A percentile compares a stretch with the other conserved stretches of the same genome.
These are phyloP conservation scores for Lichina pygmaea DNA, from an alignment of 495 filamentous ascomycete genomes.

Conservation along the genomic window DNA sequence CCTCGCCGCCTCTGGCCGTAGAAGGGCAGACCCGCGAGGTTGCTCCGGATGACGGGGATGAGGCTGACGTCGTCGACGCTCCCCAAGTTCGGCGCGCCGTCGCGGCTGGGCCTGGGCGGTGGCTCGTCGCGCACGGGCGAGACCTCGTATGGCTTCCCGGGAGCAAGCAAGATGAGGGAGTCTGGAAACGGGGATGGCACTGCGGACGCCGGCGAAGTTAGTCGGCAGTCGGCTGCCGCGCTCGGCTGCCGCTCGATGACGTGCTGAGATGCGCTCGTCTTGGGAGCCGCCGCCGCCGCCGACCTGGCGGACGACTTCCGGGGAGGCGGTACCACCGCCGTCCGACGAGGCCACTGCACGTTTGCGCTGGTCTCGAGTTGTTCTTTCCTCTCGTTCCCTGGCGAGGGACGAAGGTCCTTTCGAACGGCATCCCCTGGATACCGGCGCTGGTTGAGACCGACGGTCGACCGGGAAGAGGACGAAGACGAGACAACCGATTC, in stretches of 20 bases:
- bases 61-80: conserved; percentile 18
- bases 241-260: too few relatives aligned
- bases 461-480: conserved; percentile 10
- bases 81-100: conserved; percentile 44
- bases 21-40: conserved; percentile 20
- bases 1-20: background rate
- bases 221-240: background rate
- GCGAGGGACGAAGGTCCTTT: background rate
- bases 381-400: conserved; percentile 4
- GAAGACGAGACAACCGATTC: conserved; percentile 21
- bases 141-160: background rate
- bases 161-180: background rate
- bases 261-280: background rate
- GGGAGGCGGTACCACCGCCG: conserved; percentile 29
- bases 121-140: background rate
- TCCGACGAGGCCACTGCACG: conserved; percentile 20
- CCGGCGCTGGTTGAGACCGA: conserved; percentile 14
- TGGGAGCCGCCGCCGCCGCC: background rate
- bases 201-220: conserved; percentile 9
- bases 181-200: conserved; percentile 5
- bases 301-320: conserved; percentile 35
- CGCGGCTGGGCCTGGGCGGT: conserved; percentile 41
- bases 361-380: conserved; percentile 19
- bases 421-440: background rate
- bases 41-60: conserved; percentile 53